phyloP scores from a whole-genome alignment of 352 stramenopile genomes.

The Blastocystis sp. region DNA sequence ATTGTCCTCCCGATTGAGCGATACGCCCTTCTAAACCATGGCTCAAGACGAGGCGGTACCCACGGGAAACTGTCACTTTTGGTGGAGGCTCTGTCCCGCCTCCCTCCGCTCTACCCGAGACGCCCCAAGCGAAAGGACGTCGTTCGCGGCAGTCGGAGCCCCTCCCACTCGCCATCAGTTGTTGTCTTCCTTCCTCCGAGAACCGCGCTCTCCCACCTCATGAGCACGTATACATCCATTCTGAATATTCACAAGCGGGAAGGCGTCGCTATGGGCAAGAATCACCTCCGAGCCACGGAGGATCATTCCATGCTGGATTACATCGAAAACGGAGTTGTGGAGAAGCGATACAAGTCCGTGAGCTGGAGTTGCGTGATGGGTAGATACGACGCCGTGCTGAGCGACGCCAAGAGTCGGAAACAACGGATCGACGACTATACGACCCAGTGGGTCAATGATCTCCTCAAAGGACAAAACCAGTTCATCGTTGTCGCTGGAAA shows the following conservation, averaged over 20 bases:
- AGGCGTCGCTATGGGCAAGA: background rate
- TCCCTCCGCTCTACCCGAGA: too few relatives aligned
- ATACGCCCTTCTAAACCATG: background rate
- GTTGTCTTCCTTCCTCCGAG: background rate
- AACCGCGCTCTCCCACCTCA: background rate
- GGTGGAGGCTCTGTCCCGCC: too few relatives aligned
- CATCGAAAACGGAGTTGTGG: background rate
- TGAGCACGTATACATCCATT: constrained; percentile 17
- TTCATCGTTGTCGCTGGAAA: constrained; percentile 15
- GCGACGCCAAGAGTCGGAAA: constrained; percentile 21
- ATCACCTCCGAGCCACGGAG: background rate
- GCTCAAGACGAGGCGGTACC: background rate
- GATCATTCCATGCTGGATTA: background rate
- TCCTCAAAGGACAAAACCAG: constrained; percentile 1
- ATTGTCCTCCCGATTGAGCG: constrained; percentile 44
- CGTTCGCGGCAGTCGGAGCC: too few relatives aligned
- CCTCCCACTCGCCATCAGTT: background rate
- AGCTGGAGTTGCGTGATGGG: background rate
- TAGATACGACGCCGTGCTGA: constrained; percentile 41
- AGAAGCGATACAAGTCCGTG: background rate
- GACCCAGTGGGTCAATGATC: background rate
- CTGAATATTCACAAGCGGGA: constrained; percentile 16
- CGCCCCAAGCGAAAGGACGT: too few relatives aligned
- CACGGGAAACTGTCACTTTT: background rate
- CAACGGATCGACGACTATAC: constrained; percentile 1